These are phyloP conservation scores for Sordaria brevicollis DNA, from an alignment of 495 filamentous ascomycete genomes.

Conservation along the genomic window DNA sequence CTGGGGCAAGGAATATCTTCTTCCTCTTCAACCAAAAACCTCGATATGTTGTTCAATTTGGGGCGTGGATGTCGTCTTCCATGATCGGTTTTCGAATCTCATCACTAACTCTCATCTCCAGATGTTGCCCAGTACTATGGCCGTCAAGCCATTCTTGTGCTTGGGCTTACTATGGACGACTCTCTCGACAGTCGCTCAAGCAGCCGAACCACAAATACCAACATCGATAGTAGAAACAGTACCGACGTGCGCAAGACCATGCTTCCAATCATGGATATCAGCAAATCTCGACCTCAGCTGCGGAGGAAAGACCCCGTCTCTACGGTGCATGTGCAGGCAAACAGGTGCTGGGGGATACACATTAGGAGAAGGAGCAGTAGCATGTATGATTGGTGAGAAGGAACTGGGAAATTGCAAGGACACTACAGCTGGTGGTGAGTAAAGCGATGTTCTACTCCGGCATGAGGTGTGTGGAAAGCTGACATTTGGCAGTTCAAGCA, in stretches of 20 bases:
- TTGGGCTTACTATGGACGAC: constrained; percentile 27
- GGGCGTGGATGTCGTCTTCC: not conserved
- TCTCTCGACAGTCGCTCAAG: constrained; percentile 13
- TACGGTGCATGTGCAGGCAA: constrained; percentile 53
- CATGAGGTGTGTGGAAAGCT: constrained; percentile 2
- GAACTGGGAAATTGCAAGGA: constrained; percentile 30
- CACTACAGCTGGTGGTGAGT: constrained; percentile 26
- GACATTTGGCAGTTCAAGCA: constrained; percentile 20
- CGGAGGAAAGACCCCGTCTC: constrained; percentile 39
- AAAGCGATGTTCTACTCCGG: not conserved
- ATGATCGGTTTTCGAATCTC: not conserved
- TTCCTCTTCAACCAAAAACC: not conserved
- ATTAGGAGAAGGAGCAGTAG: constrained; percentile 56
- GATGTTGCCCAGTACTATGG: constrained; percentile 36
- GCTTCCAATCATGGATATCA: constrained; percentile 51
- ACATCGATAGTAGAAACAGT: constrained; percentile 38
- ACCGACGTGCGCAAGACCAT: constrained; percentile 54
- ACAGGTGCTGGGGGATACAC: constrained; percentile 53
- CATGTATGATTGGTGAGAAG: constrained; percentile 46
- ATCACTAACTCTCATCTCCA: constrained; percentile 8
- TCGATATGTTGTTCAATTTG: not conserved
- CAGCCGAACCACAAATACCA: constrained; percentile 12
- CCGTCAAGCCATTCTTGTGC: constrained; percentile 23
- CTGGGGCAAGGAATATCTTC: not conserved
- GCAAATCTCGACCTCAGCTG: constrained; percentile 42